Conservation (phyloP, 2,329 filamentous ascomycete species). For the Curvularia hawaiiensis region DNA sequence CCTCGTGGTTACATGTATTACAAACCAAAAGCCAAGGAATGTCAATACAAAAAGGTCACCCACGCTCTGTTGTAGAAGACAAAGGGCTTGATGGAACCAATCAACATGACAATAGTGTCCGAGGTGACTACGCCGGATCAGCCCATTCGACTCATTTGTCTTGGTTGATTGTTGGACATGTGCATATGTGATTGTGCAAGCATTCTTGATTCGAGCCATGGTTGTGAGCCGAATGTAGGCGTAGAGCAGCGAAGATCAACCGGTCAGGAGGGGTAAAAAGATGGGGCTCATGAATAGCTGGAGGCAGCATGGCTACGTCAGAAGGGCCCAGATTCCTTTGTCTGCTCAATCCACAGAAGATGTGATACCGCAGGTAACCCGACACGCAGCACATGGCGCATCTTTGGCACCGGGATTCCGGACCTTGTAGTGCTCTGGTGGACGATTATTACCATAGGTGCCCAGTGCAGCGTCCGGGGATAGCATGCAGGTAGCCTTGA, state of each 20-base stretch:
- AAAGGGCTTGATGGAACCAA: neutral
- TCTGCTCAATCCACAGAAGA: neutral
- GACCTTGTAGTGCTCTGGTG: neutral
- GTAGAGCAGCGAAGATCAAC: neutral
- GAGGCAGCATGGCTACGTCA: neutral
- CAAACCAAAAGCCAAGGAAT: neutral
- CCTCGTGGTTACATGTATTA: neutral
- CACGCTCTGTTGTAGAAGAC: neutral
- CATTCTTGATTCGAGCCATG: neutral
- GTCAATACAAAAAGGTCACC: neutral
- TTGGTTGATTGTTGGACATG: neutral
- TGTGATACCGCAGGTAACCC: neutral
- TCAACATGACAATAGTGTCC: neutral
- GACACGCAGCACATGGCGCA: neutral
- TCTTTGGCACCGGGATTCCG: neutral
- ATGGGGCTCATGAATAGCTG: neutral
- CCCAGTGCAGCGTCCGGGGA: constrained; percentile 9
- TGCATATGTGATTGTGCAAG: neutral
- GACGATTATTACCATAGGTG: neutral
- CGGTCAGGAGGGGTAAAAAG: neutral
- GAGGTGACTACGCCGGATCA: neutral
- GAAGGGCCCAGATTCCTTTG: neutral
- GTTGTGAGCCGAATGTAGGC: neutral
- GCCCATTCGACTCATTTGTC: neutral
- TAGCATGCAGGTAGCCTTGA: constrained; percentile 2